Conservation (phyloP, 2,329 filamentous ascomycete species). For the Harringtonia lauricola region DNA sequence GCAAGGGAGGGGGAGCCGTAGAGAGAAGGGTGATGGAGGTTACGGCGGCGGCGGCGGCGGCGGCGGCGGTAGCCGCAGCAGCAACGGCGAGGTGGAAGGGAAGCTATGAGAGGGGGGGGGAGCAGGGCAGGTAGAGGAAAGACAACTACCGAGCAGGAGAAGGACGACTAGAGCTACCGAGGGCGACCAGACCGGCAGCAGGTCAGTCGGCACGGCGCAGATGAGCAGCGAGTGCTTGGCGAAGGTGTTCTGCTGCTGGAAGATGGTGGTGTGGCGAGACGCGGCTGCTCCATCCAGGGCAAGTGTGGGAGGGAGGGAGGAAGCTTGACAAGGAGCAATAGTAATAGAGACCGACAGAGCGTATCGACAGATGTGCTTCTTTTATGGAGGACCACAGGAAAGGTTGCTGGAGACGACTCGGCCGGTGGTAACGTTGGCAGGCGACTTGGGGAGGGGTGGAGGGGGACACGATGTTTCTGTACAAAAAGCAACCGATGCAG, state of each 20-base stretch:
- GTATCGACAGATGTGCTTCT: background rate
- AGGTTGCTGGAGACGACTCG: background rate
- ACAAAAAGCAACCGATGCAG: no score
- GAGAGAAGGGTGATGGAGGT: background rate
- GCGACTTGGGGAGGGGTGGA: background rate
- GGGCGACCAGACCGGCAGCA: background rate
- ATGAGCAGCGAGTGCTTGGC: background rate
- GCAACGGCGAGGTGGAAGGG: no score
- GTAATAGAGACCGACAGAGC: background rate
- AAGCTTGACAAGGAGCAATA: background rate
- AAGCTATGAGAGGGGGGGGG: background rate
- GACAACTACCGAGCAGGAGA: background rate
- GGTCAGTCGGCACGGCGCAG: background rate
- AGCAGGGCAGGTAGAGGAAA: background rate
- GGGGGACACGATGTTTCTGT: no score
- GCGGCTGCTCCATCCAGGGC: slow-evolving; percentile 4
- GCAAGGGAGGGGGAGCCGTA: background rate
- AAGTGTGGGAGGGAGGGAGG: background rate
- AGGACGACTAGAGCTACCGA: background rate
- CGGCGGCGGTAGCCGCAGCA: no score
- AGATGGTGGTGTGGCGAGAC: background rate
- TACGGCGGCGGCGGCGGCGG: no score
- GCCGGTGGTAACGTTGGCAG: background rate
- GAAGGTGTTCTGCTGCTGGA: background rate
- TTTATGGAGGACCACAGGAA: background rate